Percentiles rank a stretch among this genome's conserved stretches.
Conservation (phyloP, 352 stramenopile species). For the Globisporangium splendens region DNA sequence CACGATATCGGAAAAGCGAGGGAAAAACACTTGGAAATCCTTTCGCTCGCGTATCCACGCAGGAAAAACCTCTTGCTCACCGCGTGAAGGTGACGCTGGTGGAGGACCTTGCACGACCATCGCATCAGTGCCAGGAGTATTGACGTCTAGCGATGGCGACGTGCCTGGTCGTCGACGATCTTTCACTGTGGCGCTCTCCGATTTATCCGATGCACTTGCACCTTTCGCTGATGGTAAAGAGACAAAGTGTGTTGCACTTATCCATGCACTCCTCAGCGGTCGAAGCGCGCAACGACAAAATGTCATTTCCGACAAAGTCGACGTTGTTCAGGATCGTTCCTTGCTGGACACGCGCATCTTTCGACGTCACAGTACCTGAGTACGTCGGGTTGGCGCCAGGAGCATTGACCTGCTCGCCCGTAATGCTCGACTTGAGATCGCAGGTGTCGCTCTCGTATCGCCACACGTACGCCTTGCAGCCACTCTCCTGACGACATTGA, state of each 20-base stretch:
- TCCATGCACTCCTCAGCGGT: conserved; percentile 14
- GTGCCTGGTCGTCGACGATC: too few species aligned
- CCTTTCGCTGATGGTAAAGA: too few species aligned
- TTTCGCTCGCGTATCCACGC: conserved; percentile 72
- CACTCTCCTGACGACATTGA: conserved; percentile 6
- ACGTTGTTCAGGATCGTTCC: conserved; percentile 11
- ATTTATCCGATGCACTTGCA: too few species aligned
- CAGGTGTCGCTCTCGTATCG: background rate
- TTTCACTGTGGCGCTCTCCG: too few species aligned
- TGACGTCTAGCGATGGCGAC: background rate
- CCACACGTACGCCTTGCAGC: conserved; percentile 12
- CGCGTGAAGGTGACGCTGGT: background rate
- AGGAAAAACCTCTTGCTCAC: conserved; percentile 43
- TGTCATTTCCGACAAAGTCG: conserved; percentile 25
- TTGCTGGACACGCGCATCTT: background rate
- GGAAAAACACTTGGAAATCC: conserved; percentile 75
- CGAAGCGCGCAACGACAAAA: conserved; percentile 1
- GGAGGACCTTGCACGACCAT: background rate
- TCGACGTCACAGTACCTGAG: conserved; percentile 3
- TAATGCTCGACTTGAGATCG: conserved; percentile 14
- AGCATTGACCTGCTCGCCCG: conserved; percentile 6
- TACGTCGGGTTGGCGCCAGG: background rate
- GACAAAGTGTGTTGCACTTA: conserved; percentile 25
- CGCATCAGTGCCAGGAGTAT: background rate
- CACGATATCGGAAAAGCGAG: conserved; percentile 53